Evolutionary conservation across 2,329 filamentous ascomycete species (phyloP).

Genomic region (Fusarium sp.): DNA sequence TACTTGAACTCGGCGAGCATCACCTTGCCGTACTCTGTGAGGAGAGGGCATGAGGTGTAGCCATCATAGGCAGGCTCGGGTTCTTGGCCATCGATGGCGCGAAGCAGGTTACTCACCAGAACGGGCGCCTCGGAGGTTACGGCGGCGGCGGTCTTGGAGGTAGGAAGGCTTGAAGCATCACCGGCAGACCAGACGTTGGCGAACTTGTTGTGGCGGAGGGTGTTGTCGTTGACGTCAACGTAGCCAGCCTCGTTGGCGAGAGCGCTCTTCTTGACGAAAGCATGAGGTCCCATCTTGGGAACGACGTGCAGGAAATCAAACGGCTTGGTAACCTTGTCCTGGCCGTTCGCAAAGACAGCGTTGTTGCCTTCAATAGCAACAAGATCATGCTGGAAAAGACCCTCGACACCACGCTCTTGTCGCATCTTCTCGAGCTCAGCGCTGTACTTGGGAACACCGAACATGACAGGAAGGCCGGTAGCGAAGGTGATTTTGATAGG

Average conservation of each 20-base stretch:
- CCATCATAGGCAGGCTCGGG: slow-evolving; percentile 59
- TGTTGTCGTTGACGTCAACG: slow-evolving; percentile 65
- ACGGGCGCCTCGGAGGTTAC: slow-evolving; percentile 62
- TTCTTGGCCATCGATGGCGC: slow-evolving; percentile 55
- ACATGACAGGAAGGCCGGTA: slow-evolving; percentile 65
- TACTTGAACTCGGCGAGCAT: slow-evolving; percentile 74
- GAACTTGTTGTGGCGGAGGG: slow-evolving; percentile 62
- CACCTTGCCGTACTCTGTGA: slow-evolving; percentile 69
- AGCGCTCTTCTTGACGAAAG: slow-evolving; percentile 61
- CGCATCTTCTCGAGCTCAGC: slow-evolving; percentile 63
- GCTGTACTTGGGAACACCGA: slow-evolving; percentile 69
- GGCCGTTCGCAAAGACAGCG: slow-evolving; percentile 59
- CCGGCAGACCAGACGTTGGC: slow-evolving; percentile 67
- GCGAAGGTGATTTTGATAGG: slow-evolving; percentile 64
- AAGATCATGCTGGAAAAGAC: slow-evolving; percentile 67
- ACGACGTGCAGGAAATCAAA: slow-evolving; percentile 67
- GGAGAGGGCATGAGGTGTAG: slow-evolving; percentile 64
- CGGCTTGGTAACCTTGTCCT: slow-evolving; percentile 54
- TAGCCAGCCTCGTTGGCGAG: slow-evolving; percentile 65
- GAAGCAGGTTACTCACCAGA: slow-evolving; percentile 59
- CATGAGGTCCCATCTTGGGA: slow-evolving; percentile 68
- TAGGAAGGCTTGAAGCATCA: slow-evolving; percentile 67
- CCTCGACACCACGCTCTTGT: slow-evolving; percentile 64
- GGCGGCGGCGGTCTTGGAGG: slow-evolving; percentile 65
- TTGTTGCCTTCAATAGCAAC: slow-evolving; percentile 62